A percentile compares a stretch with the other conserved stretches of the same genome.
These are phyloP conservation scores for Saitoella complicata DNA, from an alignment of 805 yeast species.

Conservation along the genomic window DNA sequence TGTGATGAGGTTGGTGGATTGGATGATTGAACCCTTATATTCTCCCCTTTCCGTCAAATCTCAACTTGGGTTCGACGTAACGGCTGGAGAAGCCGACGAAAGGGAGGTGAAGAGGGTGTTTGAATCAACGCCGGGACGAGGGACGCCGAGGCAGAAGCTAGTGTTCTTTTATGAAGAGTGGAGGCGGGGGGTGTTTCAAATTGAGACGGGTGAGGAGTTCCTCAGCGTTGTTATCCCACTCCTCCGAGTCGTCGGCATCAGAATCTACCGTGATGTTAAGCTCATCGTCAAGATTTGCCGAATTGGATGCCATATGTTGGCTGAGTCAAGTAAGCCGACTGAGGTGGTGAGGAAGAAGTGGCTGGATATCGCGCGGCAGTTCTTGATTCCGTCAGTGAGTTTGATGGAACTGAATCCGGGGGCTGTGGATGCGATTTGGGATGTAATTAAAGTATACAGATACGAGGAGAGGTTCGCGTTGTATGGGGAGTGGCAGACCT, in stretches of 20 bases:
- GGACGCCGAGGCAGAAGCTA: too few relatives aligned
- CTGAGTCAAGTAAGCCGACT: not conserved
- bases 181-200: not conserved
- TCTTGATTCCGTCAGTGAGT: conserved; percentile 46
- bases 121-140: too few relatives aligned
- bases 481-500: conserved; percentile 61
- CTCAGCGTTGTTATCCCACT: not conserved
- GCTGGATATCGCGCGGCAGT: conserved; percentile 49
- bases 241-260: not conserved
- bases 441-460: conserved; percentile 37
- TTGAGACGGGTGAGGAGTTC: not conserved
- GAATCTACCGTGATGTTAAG: not conserved
- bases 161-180: conserved; percentile 1
- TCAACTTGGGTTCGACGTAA: too few relatives aligned
- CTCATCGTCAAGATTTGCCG: conserved; percentile 41
- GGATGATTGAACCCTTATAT: conserved; percentile 35
- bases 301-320: conserved; percentile 25
- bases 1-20: conserved; percentile 34
- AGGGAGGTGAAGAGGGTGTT: too few relatives aligned
- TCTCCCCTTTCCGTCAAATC: not conserved
- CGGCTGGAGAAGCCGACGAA: too few relatives aligned
- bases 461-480: conserved; percentile 53
- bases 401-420: conserved; percentile 41
- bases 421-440: conserved; percentile 43
- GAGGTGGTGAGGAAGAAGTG: conserved; percentile 21